Base-by-base conservation (phyloP, 1,284 basidiomycete species). In the Malassezia yamatoensis region DNA sequence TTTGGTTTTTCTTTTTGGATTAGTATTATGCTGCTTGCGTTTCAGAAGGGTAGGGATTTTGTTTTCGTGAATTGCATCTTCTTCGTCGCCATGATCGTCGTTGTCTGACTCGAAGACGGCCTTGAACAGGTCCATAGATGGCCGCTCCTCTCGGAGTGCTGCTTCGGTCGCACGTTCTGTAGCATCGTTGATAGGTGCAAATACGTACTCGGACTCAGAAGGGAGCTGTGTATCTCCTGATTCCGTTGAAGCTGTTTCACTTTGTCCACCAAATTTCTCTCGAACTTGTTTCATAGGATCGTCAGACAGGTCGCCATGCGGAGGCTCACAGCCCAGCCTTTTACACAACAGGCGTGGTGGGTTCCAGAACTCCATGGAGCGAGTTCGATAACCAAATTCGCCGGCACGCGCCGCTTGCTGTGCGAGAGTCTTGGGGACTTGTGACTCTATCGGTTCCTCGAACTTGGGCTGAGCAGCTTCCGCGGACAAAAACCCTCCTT, bases 311-410 rank as follows among this genome's bases (percentile, higher is more conserved):
- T 57, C 32, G 2, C 44, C 20, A 10, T 56, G 43, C 21, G 54
- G 54, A 10, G 38, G 12, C 10, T 50, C 42, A 13, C 47, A 39
- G n/a, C 49, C 43, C 4, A 51, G 24, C 2, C 54, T 49, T 39
- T 53, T 58, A 42, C 55, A 58, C 37, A 58, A n/a, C 13, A 58
- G 55, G 7, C 38, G 45, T 32, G 55, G 55, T 16, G 55, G 55
- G 29, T 49, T 9, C 29, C 48, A 53, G 10, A 11, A 42, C 13
- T 13, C n/a, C 1, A 51, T 41, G 0, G 39, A 24, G 41, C 55
- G 55, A 21, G 55, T 58, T 3, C 21, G 45, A 15, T 37, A 9
- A 5, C 55, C 55, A 41, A 58, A 58, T 7, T 37, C 38, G 3
- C 44, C 55, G 3, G 20, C 40, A 1, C 51, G 50, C 16, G 55